Evolutionary conservation across 2,329 filamentous ascomycete species (phyloP).

Genomic region (Zymoseptoria ardabiliae): DNA sequence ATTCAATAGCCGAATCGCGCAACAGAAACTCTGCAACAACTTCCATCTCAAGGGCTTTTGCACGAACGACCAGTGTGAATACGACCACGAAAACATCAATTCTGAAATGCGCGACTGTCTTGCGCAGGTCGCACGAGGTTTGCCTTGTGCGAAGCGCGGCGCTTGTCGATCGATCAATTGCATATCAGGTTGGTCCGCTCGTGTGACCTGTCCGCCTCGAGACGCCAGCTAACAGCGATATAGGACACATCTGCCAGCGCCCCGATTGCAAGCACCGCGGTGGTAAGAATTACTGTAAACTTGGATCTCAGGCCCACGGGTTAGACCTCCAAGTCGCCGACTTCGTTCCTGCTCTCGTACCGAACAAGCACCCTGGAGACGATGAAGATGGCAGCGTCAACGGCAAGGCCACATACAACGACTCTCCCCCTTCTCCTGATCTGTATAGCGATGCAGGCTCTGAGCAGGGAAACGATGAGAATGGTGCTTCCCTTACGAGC

Average conservation of each 20-base stretch:
- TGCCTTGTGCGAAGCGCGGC: constrained; percentile 36
- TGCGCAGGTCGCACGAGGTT: constrained; percentile 38
- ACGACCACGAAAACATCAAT: constrained; percentile 41
- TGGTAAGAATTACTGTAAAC: constrained; percentile 23
- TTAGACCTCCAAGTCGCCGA: constrained; percentile 12
- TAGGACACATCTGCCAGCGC: constrained; percentile 41
- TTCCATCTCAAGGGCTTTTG: constrained; percentile 35
- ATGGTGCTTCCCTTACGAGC: neutral
- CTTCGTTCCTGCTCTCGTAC: constrained; percentile 4
- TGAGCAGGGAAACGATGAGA: neutral
- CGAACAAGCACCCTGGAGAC: neutral
- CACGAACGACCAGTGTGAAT: constrained; percentile 33
- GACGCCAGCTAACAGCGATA: neutral
- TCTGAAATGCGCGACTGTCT: constrained; percentile 35
- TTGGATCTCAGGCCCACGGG: constrained; percentile 10
- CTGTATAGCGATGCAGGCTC: neutral
- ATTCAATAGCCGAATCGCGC: constrained; percentile 34
- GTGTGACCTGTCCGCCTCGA: no score
- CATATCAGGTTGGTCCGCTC: constrained; percentile 18
- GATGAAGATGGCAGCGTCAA: neutral
- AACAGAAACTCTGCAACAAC: constrained; percentile 44
- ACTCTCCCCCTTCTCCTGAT: neutral
- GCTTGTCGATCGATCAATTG: constrained; percentile 40
- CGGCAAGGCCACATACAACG: neutral
- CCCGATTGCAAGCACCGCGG: constrained; percentile 22